phyloP scores from a whole-genome alignment of 2,329 filamentous ascomycete species.

The Bipolaris bicolor region DNA sequence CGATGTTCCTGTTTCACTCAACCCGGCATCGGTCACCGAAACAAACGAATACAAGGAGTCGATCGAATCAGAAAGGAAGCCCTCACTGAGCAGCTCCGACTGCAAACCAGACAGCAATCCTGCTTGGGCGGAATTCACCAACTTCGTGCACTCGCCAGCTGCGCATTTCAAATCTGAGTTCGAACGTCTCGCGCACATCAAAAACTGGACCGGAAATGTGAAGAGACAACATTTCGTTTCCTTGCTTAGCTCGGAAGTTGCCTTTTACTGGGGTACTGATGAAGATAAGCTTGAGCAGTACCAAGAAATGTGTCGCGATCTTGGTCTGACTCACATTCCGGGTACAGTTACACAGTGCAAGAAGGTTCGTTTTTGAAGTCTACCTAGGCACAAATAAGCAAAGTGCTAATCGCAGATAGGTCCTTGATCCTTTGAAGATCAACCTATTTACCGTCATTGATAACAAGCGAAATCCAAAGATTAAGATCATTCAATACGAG shows the following conservation, averaged over 20 bases:
- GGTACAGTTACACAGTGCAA: constrained; percentile 34
- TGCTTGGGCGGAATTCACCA: constrained; percentile 26
- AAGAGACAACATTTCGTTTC: constrained; percentile 8
- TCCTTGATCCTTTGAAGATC: constrained; percentile 27
- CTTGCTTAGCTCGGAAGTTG: constrained; percentile 30
- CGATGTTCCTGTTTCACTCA: neutral
- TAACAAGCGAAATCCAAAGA: constrained; percentile 28
- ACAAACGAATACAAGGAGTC: neutral
- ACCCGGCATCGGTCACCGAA: neutral
- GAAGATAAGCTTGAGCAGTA: constrained; percentile 27
- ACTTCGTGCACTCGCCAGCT: constrained; percentile 22
- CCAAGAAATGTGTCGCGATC: constrained; percentile 35
- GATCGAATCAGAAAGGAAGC: neutral
- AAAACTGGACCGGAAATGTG: constrained; percentile 10
- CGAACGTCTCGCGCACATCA: constrained; percentile 22
- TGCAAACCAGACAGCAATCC: constrained; percentile 8
- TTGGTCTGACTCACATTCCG: constrained; percentile 26
- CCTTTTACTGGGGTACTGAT: constrained; percentile 24
- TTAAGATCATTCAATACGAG: constrained; percentile 19
- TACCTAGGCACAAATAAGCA: neutral
- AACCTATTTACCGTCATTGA: constrained; percentile 36
- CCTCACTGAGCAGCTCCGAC: neutral
- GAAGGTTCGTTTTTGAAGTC: constrained; percentile 23
- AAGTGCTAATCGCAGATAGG: constrained; percentile 16
- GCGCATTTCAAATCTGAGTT: constrained; percentile 30